Percentiles rank a stretch among this genome's conserved stretches.
phyloP scores from a whole-genome alignment of 2,329 filamentous ascomycete genomes.

The Alternaria triticimaculans region DNA sequence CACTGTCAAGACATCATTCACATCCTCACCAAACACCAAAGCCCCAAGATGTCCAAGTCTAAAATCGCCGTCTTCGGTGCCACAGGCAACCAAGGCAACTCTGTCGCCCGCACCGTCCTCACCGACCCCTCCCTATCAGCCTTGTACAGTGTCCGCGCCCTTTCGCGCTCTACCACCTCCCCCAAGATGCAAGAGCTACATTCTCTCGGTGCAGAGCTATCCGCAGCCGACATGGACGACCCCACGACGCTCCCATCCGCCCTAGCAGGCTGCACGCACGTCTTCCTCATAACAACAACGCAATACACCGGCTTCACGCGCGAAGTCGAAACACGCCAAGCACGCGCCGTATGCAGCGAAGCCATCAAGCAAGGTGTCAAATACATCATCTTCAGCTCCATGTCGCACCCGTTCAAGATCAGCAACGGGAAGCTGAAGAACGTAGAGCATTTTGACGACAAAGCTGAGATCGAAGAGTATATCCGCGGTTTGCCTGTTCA shows the following conservation, averaged over 20 bases:
- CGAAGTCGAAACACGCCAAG: slow-evolving; percentile 35
- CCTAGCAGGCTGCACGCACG: slow-evolving; percentile 25
- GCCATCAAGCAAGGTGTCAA: slow-evolving; percentile 44
- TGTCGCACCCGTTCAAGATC: slow-evolving; percentile 36
- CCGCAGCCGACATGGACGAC: slow-evolving; percentile 59
- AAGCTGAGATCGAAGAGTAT: slow-evolving; percentile 64
- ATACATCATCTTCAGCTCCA: slow-evolving; percentile 51
- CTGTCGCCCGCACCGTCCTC: slow-evolving; percentile 57
- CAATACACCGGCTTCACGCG: slow-evolving; percentile 30
- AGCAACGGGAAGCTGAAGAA: slow-evolving; percentile 43
- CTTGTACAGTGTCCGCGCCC: slow-evolving; percentile 58
- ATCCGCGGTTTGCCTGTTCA: slow-evolving; percentile 58
- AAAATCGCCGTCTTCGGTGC: slow-evolving; percentile 41
- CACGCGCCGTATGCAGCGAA: slow-evolving; percentile 36
- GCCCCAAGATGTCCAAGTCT: not conserved
- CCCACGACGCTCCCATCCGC: slow-evolving; percentile 27
- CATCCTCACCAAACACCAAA: not conserved
- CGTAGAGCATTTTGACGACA: slow-evolving; percentile 62
- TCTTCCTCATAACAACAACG: slow-evolving; percentile 43
- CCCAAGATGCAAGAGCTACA: slow-evolving; percentile 55
- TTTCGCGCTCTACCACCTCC: slow-evolving; percentile 60
- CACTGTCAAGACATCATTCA: not conserved
- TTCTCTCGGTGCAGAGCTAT: slow-evolving; percentile 58
- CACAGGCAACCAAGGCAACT: slow-evolving; percentile 62
- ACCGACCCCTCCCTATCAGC: slow-evolving; percentile 48